Evolutionary conservation across 2,329 filamentous ascomycete species (phyloP).

Genomic region (Penicillium sp.): DNA sequence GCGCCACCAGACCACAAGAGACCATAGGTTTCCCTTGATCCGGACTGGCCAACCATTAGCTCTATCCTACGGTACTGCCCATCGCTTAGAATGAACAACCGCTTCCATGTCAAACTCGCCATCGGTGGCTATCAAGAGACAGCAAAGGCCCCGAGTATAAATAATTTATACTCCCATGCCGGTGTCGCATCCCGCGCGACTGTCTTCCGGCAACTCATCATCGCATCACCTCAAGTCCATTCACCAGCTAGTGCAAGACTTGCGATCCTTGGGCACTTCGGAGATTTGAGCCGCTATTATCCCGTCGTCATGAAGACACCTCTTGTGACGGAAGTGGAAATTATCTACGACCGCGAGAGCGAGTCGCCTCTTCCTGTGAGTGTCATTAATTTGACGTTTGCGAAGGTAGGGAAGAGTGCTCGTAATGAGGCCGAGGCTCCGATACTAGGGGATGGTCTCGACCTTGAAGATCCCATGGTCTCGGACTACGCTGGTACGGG

Average conservation of each 20-base stretch:
- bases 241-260: not conserved
- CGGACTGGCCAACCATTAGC: not conserved
- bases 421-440: not conserved
- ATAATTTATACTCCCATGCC: not conserved
- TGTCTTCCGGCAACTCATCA: not conserved
- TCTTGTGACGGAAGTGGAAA: conserved; percentile 27
- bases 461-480: conserved; percentile 32
- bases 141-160: not conserved
- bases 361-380: conserved; percentile 18
- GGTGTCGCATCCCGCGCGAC: conserved; percentile 5
- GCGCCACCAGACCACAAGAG: not conserved
- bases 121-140: conserved; percentile 1
- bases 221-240: not conserved
- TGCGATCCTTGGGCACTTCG: not conserved
- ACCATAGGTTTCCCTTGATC: not conserved
- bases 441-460: conserved; percentile 19
- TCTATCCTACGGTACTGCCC: not conserved
- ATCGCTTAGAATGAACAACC: not conserved
- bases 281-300: not conserved
- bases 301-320: conserved; percentile 1
- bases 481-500: conserved; percentile 31
- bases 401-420: not conserved
- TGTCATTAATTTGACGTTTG: not conserved
- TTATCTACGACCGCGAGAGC: conserved; percentile 31
- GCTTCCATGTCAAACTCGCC: conserved; percentile 16